phyloP scores from a whole-genome alignment of 2,329 filamentous ascomycete species.

The Ophiostoma sp. region DNA sequence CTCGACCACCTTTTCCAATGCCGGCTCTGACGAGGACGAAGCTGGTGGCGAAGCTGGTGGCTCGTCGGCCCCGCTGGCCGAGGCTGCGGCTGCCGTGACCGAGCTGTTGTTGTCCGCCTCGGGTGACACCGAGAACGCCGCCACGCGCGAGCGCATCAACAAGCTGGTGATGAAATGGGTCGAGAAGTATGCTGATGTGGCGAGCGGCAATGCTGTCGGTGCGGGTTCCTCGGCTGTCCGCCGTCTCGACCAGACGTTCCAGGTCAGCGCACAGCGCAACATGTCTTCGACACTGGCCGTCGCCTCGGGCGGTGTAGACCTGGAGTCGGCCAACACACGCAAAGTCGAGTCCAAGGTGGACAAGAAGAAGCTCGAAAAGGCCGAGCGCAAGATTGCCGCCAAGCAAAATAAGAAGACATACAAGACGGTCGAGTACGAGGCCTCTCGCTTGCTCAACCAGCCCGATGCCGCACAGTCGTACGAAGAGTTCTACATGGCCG shows the following conservation, averaged over 20 bases:
- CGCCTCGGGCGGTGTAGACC: constrained; percentile 78
- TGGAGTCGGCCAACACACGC: constrained; percentile 87
- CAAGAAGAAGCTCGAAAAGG: constrained; percentile 98
- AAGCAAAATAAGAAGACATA: constrained; percentile 98
- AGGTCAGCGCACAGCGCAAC: constrained; percentile 90
- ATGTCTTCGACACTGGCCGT: constrained; percentile 95
- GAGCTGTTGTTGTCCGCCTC: constrained; percentile 92
- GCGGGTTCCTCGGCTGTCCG: constrained; percentile 65
- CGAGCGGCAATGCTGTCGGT: constrained; percentile 42
- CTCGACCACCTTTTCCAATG: constrained; percentile 75
- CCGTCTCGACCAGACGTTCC: constrained; percentile 89
- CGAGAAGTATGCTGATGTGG: constrained; percentile 65
- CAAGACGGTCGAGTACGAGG: constrained; percentile 98
- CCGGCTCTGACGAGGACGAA: constrained; percentile 65
- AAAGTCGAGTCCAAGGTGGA: constrained; percentile 98
- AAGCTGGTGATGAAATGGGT: constrained; percentile 90
- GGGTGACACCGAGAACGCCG: constrained; percentile 65
- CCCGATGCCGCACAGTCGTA: constrained; percentile 85
- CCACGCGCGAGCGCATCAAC: constrained; percentile 75
- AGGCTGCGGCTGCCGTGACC: constrained; percentile 82
- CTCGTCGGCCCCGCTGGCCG: constrained; percentile 66
- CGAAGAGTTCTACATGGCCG: constrained; percentile 99
- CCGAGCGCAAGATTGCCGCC: constrained; percentile 92
- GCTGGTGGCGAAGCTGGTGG: constrained; percentile 46
- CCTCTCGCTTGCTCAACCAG: constrained; percentile 82